Conservation (phyloP, 2,329 filamentous ascomycete genomes). For the Cercospora sesami region DNA sequence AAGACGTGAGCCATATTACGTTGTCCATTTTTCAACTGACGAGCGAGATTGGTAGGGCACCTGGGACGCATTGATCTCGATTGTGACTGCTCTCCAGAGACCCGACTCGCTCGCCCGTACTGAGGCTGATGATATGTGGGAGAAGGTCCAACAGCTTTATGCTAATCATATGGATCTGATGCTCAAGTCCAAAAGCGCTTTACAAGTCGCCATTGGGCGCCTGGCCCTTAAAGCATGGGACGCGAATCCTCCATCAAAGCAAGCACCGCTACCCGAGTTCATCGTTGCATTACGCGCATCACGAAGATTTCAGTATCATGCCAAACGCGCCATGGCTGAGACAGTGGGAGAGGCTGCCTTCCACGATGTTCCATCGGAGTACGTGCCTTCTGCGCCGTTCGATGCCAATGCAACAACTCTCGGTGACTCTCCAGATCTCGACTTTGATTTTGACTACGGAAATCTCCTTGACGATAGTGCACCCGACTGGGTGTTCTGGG, state of each 20-base stretch:
- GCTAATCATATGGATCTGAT: conserved; percentile 44
- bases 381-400: not conserved
- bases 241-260: conserved; percentile 21
- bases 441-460: conserved; percentile 16
- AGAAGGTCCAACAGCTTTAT: conserved; percentile 47
- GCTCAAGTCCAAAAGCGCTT: conserved; percentile 26
- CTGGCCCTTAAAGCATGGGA: conserved; percentile 51
- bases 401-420: conserved; percentile 11
- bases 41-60: not conserved
- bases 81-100: conserved; percentile 39
- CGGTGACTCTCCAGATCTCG: conserved; percentile 10
- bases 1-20: not conserved
- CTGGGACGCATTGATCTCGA: conserved; percentile 41
- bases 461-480: not conserved
- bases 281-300: not conserved
- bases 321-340: not conserved
- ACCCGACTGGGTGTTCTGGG: conserved; percentile 26
- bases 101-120: conserved; percentile 21
- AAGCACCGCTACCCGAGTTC: not conserved
- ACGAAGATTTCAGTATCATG: not conserved
- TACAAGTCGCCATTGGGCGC: conserved; percentile 47
- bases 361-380: conserved; percentile 3
- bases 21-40: not conserved
- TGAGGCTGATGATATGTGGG: conserved; percentile 43
- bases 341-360: not conserved